Evolutionary conservation across 768 basidiomycete genomes (phyloP).

Genomic region (Saitozyma sp.): DNA sequence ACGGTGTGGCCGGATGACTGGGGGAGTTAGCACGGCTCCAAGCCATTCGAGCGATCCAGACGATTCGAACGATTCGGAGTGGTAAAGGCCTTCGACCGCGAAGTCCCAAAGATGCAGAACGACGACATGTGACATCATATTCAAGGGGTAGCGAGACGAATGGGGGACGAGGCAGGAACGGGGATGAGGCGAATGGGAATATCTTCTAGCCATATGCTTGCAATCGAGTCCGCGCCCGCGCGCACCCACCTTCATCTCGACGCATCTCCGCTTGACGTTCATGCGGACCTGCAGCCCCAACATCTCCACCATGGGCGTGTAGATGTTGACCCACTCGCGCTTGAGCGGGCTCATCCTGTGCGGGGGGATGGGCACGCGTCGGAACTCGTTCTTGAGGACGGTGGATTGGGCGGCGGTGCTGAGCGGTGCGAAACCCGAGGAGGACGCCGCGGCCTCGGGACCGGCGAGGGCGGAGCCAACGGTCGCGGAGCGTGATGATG

Average conservation of each 20-base stretch:
- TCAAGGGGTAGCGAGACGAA: too few relatives aligned
- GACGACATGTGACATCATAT: too few relatives aligned
- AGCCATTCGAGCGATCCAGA: not conserved
- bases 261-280: conserved; percentile 84
- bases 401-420: conserved; percentile 60
- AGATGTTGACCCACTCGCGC: conserved; percentile 93
- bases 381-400: conserved; percentile 74
- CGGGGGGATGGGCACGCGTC: conserved; percentile 87
- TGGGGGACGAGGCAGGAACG: too few relatives aligned
- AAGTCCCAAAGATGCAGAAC: too few relatives aligned
- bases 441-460: conserved; percentile 46
- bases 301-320: conserved; percentile 92
- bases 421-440: conserved; percentile 68
- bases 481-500: conserved; percentile 2
- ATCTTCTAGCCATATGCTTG: too few relatives aligned
- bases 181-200: too few relatives aligned
- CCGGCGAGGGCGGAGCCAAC: conserved; percentile 6
- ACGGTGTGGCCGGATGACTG: conserved; percentile 92
- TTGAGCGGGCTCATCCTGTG: conserved; percentile 97
- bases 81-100: too few relatives aligned
- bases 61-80: too few relatives aligned
- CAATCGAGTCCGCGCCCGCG: not conserved
- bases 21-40: not conserved
- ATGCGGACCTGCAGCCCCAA: conserved; percentile 93
- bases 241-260: conserved; percentile 84